Conservation (phyloP, 2,329 filamentous ascomycete species). For the Alternaria gansuensis region DNA sequence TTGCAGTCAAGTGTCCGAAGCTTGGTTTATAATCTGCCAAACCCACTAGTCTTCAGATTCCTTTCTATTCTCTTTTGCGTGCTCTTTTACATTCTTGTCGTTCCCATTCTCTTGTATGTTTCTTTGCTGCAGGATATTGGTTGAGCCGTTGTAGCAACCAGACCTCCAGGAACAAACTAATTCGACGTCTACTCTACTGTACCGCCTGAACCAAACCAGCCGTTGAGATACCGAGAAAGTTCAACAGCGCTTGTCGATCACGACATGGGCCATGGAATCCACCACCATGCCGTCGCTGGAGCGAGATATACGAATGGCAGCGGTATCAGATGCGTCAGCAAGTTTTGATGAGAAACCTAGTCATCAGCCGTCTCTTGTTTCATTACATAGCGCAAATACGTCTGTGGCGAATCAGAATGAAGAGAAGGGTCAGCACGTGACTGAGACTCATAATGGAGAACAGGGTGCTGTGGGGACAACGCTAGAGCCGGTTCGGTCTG, state of each 20-base stretch:
- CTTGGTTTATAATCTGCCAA: not conserved
- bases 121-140: not conserved
- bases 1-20: not conserved
- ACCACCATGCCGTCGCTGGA: constrained; percentile 7
- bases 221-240: not conserved
- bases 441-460: constrained; percentile 17
- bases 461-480: not conserved
- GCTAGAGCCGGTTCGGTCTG: constrained; percentile 36
- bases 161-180: not conserved
- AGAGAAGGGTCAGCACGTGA: constrained; percentile 29
- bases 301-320: not conserved
- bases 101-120: not conserved
- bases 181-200: not conserved
- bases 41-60: not conserved
- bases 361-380: constrained; percentile 24
- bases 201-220: not conserved
- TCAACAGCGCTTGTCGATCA: constrained; percentile 1
- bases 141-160: not conserved
- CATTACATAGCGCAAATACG: constrained; percentile 19
- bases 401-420: constrained; percentile 16
- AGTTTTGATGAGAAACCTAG: constrained; percentile 32
- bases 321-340: constrained; percentile 5
- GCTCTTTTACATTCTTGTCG: not conserved
- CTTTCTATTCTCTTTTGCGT: not conserved
- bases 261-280: not conserved